These are phyloP conservation scores for Cercospora zeae-maydis DNA, from an alignment of 2,329 filamentous ascomycete species.

Conservation along the genomic window DNA sequence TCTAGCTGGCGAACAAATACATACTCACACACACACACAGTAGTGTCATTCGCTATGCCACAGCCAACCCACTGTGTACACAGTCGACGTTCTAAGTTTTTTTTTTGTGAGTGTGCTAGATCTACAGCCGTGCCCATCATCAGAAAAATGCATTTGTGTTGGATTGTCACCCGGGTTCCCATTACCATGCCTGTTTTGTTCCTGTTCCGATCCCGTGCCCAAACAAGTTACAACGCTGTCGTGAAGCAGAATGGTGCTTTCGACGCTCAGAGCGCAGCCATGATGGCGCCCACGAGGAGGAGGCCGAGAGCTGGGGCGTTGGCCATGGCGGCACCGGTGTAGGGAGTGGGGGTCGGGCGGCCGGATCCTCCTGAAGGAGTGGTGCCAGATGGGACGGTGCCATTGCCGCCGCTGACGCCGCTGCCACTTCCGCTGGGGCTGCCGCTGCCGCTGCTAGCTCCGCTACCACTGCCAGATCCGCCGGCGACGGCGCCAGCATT, in stretches of 20 bases:
- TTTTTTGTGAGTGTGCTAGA: no score
- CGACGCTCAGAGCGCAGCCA: neutral
- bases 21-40: no score
- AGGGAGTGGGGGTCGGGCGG: neutral
- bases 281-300: constrained; percentile 6
- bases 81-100: no score
- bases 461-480: neutral
- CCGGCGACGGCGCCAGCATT: constrained; percentile 1
- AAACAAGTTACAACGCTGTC: neutral
- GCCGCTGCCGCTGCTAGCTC: neutral
- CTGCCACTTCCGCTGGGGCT: neutral
- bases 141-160: neutral
- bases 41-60: neutral
- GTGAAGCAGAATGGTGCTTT: neutral
- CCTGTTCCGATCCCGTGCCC: neutral
- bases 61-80: neutral
- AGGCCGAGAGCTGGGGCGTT: constrained; percentile 8
- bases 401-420: neutral
- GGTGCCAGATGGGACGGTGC: neutral
- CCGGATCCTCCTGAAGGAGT: neutral
- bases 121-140: no score
- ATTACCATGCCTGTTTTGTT: neutral
- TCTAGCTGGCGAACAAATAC: no score
- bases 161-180: neutral
- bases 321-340: constrained; percentile 5